Evolutionary conservation across 768 basidiomycete genomes (phyloP).

Genomic region (Tubosaeta brunneosetosa): DNA sequence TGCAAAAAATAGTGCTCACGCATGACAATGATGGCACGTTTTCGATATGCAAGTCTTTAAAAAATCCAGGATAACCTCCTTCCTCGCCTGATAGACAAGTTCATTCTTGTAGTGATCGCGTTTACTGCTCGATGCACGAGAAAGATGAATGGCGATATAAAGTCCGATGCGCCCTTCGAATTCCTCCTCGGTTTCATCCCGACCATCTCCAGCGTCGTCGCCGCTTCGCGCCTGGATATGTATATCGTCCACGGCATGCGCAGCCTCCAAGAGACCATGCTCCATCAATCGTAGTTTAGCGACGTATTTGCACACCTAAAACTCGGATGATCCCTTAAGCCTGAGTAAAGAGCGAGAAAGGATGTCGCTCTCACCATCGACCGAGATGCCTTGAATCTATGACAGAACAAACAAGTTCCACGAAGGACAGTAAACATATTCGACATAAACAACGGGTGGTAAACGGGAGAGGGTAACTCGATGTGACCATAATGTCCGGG

Average conservation of each 20-base stretch:
- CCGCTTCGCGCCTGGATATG: conserved; percentile 36
- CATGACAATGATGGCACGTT: conserved; percentile 82
- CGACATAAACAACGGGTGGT: conserved; percentile 92
- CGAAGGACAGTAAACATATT: conserved; percentile 86
- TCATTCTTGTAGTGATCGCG: conserved; percentile 88
- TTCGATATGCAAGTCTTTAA: conserved; percentile 60
- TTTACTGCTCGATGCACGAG: conserved; percentile 45
- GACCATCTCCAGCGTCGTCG: conserved; percentile 37
- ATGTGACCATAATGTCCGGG: conserved; percentile 99
- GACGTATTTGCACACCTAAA: conserved; percentile 73
- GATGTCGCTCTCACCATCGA: conserved; percentile 49
- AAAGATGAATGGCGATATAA: conserved; percentile 54
- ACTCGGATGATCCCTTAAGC: conserved; percentile 8
- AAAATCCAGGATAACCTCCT: conserved; percentile 78
- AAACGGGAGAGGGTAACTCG: conserved; percentile 91
- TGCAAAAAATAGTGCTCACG: conserved; percentile 48
- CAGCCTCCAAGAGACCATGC: conserved; percentile 80
- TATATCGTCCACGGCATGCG: conserved; percentile 70
- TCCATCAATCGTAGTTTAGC: conserved; percentile 88
- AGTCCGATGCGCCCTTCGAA: conserved; percentile 60
- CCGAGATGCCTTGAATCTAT: conserved; percentile 78
- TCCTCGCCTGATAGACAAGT: conserved; percentile 82
- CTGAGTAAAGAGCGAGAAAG: conserved; percentile 8
- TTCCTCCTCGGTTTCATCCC: conserved; percentile 55
- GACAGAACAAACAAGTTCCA: conserved; percentile 90